These are phyloP conservation scores for Tylopilus cervinicoccineus DNA, from an alignment of 768 basidiomycete species.

Conservation along the genomic window DNA sequence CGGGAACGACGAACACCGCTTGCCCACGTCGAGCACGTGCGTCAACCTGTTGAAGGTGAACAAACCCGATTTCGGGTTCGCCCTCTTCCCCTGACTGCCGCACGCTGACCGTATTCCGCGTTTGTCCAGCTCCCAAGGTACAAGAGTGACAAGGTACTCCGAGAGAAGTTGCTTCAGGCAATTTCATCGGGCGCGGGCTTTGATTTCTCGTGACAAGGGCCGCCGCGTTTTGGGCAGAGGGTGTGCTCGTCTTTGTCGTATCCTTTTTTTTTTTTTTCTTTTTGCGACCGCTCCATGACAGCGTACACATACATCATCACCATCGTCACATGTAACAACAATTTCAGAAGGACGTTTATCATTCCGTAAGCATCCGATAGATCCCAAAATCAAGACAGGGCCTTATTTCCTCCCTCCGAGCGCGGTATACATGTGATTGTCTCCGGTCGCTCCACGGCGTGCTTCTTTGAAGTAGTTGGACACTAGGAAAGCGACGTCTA, in stretches of 20 bases:
- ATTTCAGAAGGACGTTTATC: neutral
- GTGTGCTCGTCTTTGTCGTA: neutral
- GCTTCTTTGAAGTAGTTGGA: conserved; percentile 77
- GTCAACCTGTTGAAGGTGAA: conserved; percentile 86
- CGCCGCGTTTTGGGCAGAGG: neutral
- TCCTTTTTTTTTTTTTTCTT: neutral
- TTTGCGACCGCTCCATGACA: neutral
- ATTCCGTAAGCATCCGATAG: conserved; percentile 15
- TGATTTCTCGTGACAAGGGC: conserved; percentile 66
- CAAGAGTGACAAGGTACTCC: conserved; percentile 55
- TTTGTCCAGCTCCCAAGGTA: conserved; percentile 63
- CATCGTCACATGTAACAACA: conserved; percentile 10
- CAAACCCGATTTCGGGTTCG: conserved; percentile 1
- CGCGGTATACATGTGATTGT: conserved; percentile 26
- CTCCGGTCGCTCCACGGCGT: conserved; percentile 36
- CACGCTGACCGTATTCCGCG: neutral
- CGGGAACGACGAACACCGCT: conserved; percentile 63
- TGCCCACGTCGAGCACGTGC: conserved; percentile 82
- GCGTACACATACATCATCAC: neutral
- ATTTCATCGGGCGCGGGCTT: conserved; percentile 89
- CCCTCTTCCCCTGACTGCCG: neutral
- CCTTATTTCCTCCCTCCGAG: conserved; percentile 24
- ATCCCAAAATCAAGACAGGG: neutral
- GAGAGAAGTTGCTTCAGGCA: conserved; percentile 78
- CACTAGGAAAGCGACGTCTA: conserved; percentile 86